These are phyloP conservation scores for Paratrypanosoma confusum DNA, from an alignment of 208 protist genomes.

Conservation along the genomic window DNA sequence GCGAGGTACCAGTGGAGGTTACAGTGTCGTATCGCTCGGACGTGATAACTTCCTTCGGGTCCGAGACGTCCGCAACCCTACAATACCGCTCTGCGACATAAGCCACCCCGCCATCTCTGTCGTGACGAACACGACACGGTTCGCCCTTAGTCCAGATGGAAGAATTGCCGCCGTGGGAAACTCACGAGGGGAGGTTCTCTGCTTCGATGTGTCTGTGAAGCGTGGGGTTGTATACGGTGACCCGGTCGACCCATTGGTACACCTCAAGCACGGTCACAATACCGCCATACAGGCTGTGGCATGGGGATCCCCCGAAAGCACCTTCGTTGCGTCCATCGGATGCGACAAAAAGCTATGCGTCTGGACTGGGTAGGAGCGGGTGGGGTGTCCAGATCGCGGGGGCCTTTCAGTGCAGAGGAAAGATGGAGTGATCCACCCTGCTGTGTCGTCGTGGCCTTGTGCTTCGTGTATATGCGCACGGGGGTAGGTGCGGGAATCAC, in stretches of 20 bases:
- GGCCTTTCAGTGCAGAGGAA: too few relatives aligned
- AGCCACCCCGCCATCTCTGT: conserved; percentile 20
- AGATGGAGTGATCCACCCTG: too few relatives aligned
- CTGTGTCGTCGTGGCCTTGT: too few relatives aligned
- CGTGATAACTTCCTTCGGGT: conserved; percentile 40
- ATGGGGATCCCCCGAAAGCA: conserved; percentile 19
- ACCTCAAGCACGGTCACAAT: conserved; percentile 5
- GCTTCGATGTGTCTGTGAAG: conserved; percentile 5
- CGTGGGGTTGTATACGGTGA: conserved; percentile 4
- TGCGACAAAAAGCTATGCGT: too few relatives aligned
- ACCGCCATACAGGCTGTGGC: conserved; percentile 21
- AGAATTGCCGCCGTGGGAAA: conserved; percentile 41
- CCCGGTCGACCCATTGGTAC: too few relatives aligned
- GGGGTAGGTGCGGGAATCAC: too few relatives aligned
- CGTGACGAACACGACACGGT: conserved; percentile 39
- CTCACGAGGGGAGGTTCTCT: conserved; percentile 9
- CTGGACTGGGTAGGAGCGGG: too few relatives aligned
- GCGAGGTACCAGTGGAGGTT: conserved; percentile 19
- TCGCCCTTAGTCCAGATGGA: conserved; percentile 27
- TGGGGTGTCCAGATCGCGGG: too few relatives aligned
- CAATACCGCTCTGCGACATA: conserved; percentile 18
- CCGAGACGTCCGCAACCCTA: conserved; percentile 47
- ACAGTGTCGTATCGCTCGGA: conserved; percentile 47
- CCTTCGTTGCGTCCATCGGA: too few relatives aligned
- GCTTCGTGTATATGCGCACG: too few relatives aligned